Base-by-base conservation (phyloP, 305 asterid species). In the Fraxinus platypoda region DNA sequence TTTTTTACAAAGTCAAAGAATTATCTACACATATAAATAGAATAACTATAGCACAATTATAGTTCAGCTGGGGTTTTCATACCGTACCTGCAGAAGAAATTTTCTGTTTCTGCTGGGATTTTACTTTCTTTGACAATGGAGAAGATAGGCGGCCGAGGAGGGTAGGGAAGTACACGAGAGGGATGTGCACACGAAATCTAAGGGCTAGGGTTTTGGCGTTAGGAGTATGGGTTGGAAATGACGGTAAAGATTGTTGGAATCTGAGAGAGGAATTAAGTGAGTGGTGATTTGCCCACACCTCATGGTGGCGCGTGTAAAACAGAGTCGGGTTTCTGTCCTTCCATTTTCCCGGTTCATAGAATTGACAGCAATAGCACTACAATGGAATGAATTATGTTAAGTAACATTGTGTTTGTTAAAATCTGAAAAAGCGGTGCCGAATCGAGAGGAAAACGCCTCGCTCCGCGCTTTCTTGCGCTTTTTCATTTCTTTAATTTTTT, bases 301-400 rank as follows among this genome's bases (percentile, higher is more conserved):
- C 23, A 5, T n/a, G 57, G 87, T 66, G 88, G 89, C 86, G 91
- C 91, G 91, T 87, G 89, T 6, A 17, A 0, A 8, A 8, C 6
- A 78, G 57, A 38, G 72, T 52, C 77, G 77, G 72, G n/a, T 64
- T 64, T 26, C 62, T 64, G 17, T n/a, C 26, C 25, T 54, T 1
- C 1, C 17, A 15, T 64, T 49, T 25, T 9, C 13, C 35, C 19
- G 73, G 73, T 26, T 64, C 73, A 9, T 64, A 26, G 5, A 64
- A 3, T 64, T 64, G 73, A 54, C 4, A 6, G 26, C 4, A 54
- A 19, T 54, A 54, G 11, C 66, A 54, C 66, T n/a, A n/a, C 11
- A n/a, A 54, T 54, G 2, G 26, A 54, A n/a, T 54, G 66, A 0
- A 6, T 54, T 15, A 17, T 6, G 62, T 13, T 43, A 0, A 21